Conservation (phyloP, 768 basidiomycete species). For the Termitomyces sp. region DNA sequence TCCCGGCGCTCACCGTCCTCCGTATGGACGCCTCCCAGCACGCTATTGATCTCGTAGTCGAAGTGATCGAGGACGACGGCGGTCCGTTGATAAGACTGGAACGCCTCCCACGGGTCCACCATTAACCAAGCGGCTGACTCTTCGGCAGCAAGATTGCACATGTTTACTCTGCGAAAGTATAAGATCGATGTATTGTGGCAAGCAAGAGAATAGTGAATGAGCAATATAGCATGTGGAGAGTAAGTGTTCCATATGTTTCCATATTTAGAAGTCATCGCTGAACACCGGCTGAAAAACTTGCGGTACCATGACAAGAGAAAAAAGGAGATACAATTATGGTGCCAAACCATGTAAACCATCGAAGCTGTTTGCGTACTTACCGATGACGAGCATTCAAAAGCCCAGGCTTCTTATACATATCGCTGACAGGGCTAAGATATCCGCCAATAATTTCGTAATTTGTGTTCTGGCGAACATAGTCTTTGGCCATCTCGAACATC, state of each 20-base stretch:
- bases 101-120: slow-evolving; percentile 98
- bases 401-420: slow-evolving; percentile 95
- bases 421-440: slow-evolving; percentile 94
- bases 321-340: not conserved
- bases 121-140: slow-evolving; percentile 92
- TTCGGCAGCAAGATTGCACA: slow-evolving; percentile 87
- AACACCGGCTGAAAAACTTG: not conserved
- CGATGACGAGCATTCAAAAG: slow-evolving; percentile 83
- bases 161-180: slow-evolving; percentile 54
- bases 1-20: slow-evolving; percentile 69
- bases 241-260: not conserved
- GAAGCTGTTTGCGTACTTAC: slow-evolving; percentile 44
- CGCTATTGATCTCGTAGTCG: slow-evolving; percentile 87
- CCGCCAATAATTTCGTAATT: slow-evolving; percentile 92
- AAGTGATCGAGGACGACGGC: slow-evolving; percentile 98
- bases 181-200: not conserved
- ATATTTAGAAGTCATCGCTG: not conserved
- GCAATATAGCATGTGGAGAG: slow-evolving; percentile 15
- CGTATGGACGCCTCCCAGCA: slow-evolving; percentile 71
- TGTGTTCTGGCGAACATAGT: slow-evolving; percentile 89
- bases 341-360: not conserved
- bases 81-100: slow-evolving; percentile 91
- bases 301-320: not conserved
- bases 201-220: not conserved
- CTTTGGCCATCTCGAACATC: slow-evolving; percentile 99